Conservation (phyloP, 768 basidiomycete genomes). For the Pleurotus giganteus region DNA sequence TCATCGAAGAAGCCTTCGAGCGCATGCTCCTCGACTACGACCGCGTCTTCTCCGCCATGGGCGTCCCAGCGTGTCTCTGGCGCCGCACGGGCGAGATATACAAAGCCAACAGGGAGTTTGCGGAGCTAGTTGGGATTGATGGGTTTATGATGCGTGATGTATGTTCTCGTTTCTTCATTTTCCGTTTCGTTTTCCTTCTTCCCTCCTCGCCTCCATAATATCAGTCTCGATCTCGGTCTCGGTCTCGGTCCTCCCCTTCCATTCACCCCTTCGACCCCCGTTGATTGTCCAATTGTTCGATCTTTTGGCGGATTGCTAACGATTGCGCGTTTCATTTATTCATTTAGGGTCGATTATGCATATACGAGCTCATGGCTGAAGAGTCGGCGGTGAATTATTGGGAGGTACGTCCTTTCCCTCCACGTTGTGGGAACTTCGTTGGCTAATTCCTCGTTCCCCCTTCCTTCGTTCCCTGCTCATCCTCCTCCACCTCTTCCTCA, state of each 20-base stretch:
- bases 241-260: no score
- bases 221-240: no score
- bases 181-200: background rate
- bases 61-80: slow-evolving; percentile 96
- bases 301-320: no score
- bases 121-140: slow-evolving; percentile 85
- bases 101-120: slow-evolving; percentile 96
- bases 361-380: slow-evolving; percentile 98
- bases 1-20: slow-evolving; percentile 98
- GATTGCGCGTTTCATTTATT: slow-evolving; percentile 8
- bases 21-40: slow-evolving; percentile 94
- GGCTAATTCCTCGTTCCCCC: background rate
- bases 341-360: slow-evolving; percentile 80
- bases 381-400: slow-evolving; percentile 96
- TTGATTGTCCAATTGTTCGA: no score
- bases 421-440: no score
- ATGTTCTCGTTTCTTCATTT: slow-evolving; percentile 21
- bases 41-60: slow-evolving; percentile 92
- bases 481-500: no score
- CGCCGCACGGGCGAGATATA: slow-evolving; percentile 97
- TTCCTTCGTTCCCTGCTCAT: slow-evolving; percentile 1
- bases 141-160: slow-evolving; percentile 88
- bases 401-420: slow-evolving; percentile 57
- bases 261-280: no score
- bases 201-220: background rate